Evolutionary conservation across 495 filamentous ascomycete species (phyloP).

Genomic region (Podospora sp.): DNA sequence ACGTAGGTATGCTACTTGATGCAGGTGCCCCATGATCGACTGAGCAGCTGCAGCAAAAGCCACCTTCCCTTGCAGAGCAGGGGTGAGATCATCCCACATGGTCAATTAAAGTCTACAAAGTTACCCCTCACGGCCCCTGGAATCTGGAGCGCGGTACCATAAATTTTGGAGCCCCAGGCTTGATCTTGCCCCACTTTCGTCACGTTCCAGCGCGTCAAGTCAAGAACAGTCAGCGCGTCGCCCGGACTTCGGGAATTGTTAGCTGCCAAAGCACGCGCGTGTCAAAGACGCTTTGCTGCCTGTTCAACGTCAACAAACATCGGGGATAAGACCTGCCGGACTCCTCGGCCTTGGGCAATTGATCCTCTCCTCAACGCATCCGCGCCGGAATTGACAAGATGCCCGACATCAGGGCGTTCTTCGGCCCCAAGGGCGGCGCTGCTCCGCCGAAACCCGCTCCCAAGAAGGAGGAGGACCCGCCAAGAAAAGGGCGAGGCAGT

Average conservation of each 20-base stretch:
- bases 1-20: constrained; percentile 14
- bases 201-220: constrained; percentile 21
- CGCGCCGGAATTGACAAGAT: constrained; percentile 42
- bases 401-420: constrained; percentile 85
- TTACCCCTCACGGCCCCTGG: not conserved
- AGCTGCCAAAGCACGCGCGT: not conserved
- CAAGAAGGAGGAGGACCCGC: constrained; percentile 49
- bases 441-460: constrained; percentile 49
- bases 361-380: not conserved
- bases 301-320: not conserved
- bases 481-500: constrained; percentile 49
- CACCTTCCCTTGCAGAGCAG: constrained; percentile 12
- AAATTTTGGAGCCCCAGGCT: not conserved
- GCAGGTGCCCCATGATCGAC: constrained; percentile 13
- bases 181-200: not conserved
- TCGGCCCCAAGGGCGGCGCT: constrained; percentile 62
- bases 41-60: constrained; percentile 4
- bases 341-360: constrained; percentile 1
- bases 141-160: not conserved
- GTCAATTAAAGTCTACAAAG: constrained; percentile 9
- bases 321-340: not conserved
- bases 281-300: not conserved
- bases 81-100: not conserved
- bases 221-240: constrained; percentile 10
- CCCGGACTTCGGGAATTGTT: not conserved